These are phyloP conservation scores for Diaporthe sp. DNA, from an alignment of 2,329 filamentous ascomycete genomes.

Conservation along the genomic window DNA sequence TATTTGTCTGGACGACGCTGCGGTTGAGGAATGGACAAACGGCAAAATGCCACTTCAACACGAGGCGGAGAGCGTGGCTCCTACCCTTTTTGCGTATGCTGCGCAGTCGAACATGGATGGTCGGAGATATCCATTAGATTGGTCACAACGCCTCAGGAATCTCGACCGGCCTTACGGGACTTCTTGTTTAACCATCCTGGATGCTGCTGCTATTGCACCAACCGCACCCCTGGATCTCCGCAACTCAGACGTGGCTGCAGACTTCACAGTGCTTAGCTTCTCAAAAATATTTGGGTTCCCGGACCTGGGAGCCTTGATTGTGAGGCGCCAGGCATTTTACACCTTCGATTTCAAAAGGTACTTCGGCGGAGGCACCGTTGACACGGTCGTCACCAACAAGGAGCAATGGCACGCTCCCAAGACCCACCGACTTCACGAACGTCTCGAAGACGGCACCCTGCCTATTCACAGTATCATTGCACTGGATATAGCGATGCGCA, in stretches of 20 bases:
- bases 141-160: slow-evolving; percentile 67
- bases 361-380: slow-evolving; percentile 95
- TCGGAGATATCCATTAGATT: slow-evolving; percentile 77
- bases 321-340: slow-evolving; percentile 77
- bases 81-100: slow-evolving; percentile 80
- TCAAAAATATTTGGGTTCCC: slow-evolving; percentile 99
- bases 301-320: slow-evolving; percentile 86
- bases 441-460: slow-evolving; percentile 90
- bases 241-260: slow-evolving; percentile 73
- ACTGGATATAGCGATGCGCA: slow-evolving; percentile 78
- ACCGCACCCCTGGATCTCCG: slow-evolving; percentile 82
- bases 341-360: slow-evolving; percentile 79
- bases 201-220: slow-evolving; percentile 85
- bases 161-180: neutral
- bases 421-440: slow-evolving; percentile 78
- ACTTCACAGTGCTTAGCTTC: slow-evolving; percentile 89
- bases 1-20: slow-evolving; percentile 75
- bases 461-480: slow-evolving; percentile 93
- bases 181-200: slow-evolving; percentile 77
- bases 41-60: slow-evolving; percentile 50
- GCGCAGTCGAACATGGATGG: slow-evolving; percentile 96
- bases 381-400: slow-evolving; percentile 84
- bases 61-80: slow-evolving; percentile 43
- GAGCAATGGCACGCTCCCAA: slow-evolving; percentile 89
- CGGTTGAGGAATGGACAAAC: slow-evolving; percentile 76